Evolutionary conservation across 2,329 filamentous ascomycete species (phyloP).

Genomic region (Monosporascus sp.): DNA sequence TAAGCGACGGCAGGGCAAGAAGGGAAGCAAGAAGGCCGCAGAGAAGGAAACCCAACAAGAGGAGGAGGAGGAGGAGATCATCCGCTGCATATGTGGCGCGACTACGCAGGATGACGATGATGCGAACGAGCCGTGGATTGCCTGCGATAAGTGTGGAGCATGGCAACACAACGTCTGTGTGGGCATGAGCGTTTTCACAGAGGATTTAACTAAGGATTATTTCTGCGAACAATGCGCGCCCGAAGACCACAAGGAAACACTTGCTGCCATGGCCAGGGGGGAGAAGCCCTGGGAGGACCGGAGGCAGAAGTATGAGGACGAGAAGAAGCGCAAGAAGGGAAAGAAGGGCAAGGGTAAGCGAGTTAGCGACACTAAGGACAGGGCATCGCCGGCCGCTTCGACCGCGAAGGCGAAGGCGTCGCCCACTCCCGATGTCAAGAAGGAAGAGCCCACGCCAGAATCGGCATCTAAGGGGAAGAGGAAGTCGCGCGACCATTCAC

Average conservation of each 20-base stretch:
- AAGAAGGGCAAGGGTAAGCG: constrained; percentile 63
- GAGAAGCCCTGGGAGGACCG: constrained; percentile 82
- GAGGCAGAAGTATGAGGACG: constrained; percentile 58
- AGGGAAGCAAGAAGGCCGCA: constrained; percentile 52
- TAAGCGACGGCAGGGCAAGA: constrained; percentile 44
- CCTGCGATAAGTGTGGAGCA: constrained; percentile 83
- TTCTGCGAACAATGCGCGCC: constrained; percentile 89
- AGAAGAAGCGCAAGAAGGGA: constrained; percentile 55
- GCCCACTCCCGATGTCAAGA: constrained; percentile 35
- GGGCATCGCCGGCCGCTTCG: constrained; percentile 37
- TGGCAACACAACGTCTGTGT: constrained; percentile 99
- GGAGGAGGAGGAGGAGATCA: constrained; percentile 64
- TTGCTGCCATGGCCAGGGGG: constrained; percentile 72
- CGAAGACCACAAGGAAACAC: constrained; percentile 72
- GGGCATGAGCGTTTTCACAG: constrained; percentile 72
- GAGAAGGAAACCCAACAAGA: constrained; percentile 50
- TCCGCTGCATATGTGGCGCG: constrained; percentile 89
- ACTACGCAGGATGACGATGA: constrained; percentile 79
- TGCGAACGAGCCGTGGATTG: constrained; percentile 87
- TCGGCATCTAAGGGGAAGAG: constrained; percentile 44
- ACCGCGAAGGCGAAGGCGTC: constrained; percentile 34
- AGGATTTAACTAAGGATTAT: constrained; percentile 78
- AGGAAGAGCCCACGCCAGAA: constrained; percentile 40
- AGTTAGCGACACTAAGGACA: constrained; percentile 58
- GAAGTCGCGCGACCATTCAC: constrained; percentile 53